A percentile compares a stretch with the other conserved stretches of the same genome.
Conservation (phyloP, 495 filamentous ascomycete species). For the Alectoria sarmentosa region DNA sequence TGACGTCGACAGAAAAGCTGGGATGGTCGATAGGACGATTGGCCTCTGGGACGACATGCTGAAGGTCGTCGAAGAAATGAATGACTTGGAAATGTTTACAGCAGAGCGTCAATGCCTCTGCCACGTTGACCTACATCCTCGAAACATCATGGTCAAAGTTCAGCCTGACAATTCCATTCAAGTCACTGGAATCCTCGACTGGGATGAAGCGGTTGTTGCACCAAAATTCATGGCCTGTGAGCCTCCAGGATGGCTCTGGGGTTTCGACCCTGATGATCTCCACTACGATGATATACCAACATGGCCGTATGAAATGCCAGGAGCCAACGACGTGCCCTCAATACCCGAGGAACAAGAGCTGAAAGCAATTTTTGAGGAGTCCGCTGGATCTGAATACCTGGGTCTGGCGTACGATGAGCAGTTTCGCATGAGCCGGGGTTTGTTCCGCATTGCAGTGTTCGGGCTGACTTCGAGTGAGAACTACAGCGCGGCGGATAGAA, state of each 20-base stretch:
- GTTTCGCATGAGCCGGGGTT: conserved; percentile 25
- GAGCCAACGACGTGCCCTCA: conserved; percentile 23
- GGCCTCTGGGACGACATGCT: conserved; percentile 9
- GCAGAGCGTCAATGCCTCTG: conserved; percentile 27
- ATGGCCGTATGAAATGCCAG: conserved; percentile 17
- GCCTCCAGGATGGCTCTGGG: conserved; percentile 36
- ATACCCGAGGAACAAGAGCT: conserved; percentile 23
- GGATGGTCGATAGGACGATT: background rate
- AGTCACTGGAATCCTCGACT: conserved; percentile 34
- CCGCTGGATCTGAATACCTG: conserved; percentile 25
- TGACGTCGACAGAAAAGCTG: conserved; percentile 5
- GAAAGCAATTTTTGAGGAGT: conserved; percentile 31
- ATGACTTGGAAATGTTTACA: conserved; percentile 9
- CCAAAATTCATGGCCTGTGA: conserved; percentile 31
- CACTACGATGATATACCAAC: conserved; percentile 24
- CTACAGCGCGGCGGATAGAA: background rate
- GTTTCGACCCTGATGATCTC: conserved; percentile 19
- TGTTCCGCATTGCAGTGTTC: conserved; percentile 11
- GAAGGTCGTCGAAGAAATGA: conserved; percentile 14
- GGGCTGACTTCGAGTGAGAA: background rate
- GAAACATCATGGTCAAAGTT: conserved; percentile 31
- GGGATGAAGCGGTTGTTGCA: conserved; percentile 35
- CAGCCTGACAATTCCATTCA: conserved; percentile 13
- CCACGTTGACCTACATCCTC: conserved; percentile 32
- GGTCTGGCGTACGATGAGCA: conserved; percentile 25